Base-by-base conservation (phyloP, 2,329 filamentous ascomycete genomes). In the Aspergillus ustus region DNA sequence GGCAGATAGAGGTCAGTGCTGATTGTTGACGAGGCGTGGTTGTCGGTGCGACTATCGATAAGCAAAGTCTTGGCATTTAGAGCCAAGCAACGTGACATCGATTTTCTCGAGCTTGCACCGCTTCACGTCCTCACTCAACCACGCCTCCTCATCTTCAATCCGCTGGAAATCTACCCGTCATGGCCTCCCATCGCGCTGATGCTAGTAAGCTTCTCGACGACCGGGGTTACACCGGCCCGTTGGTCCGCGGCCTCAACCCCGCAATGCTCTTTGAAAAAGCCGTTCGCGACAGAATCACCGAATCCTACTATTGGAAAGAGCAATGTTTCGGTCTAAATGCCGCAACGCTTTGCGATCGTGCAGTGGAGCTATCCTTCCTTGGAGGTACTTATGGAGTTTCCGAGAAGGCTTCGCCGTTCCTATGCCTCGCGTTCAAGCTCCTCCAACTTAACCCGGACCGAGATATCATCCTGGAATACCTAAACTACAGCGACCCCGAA, bases 301-400 rank as follows among this genome's bases (percentile, higher is more conserved):
- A 97, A 73, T 92, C 89, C 57, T 96, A 97, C 80, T 99, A 97
- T 82, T 99, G 93, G 91, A 97, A 97, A 78, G 95, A 98, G 80
- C 93, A 97, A 81, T 97, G 95, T 77, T 99, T 98, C 79, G 95
- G 91, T 46, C 84, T 99, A 67, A 99, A 98, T 81, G 85, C 86
- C 3, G 88, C 88, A 1, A 89, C 87, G 0, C 77, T 99, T 6
- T 90, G 97, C 70, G 92, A 97, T 80, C 91, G 95, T 66, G 93
- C 96, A 0, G 91, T 92, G 28, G 90, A 94, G 69, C 85, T 99
- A 51, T 85, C 82, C 52, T 95, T 90, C 77, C 86, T 99, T 60
- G 95, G 93, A 65, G 95, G 95, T 68, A 96, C 93, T 5, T 92
- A 92, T 72, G 93, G 93, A 57, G 85, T 87, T 19, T 85, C 88